phyloP scores from a whole-genome alignment of 2,329 filamentous ascomycete species.

The Lithohypha guttulata region DNA sequence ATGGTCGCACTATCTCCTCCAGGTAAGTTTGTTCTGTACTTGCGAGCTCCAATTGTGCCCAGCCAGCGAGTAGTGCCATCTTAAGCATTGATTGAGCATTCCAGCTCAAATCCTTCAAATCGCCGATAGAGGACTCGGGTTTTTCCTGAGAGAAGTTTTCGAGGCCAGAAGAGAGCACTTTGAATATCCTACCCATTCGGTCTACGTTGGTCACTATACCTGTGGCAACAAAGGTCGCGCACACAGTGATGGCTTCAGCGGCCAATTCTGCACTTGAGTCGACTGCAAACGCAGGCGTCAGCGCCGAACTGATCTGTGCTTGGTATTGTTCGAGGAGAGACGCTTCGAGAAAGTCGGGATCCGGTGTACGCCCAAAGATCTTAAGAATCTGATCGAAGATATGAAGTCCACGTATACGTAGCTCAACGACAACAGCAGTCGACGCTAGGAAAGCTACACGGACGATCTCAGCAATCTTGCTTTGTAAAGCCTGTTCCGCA shows the following conservation, averaged over 20 bases:
- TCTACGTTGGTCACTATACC: conserved; percentile 96
- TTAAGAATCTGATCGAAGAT: conserved; percentile 90
- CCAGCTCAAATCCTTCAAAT: conserved; percentile 81
- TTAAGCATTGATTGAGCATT: conserved; percentile 98
- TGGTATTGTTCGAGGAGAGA: conserved; percentile 97
- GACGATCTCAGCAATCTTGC: conserved; percentile 80
- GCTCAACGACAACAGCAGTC: conserved; percentile 79
- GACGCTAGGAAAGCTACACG: conserved; percentile 96
- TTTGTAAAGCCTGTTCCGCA: conserved; percentile 68
- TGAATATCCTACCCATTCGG: conserved; percentile 96
- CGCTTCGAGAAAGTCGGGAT: conserved; percentile 95
- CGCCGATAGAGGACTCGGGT: conserved; percentile 53
- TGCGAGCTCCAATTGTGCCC: conserved; percentile 93
- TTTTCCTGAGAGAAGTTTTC: conserved; percentile 57
- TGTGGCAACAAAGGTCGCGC: conserved; percentile 93
- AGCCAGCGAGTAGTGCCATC: conserved; percentile 91
- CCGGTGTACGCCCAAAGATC: conserved; percentile 84
- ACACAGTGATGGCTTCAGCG: conserved; percentile 92
- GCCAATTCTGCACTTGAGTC: conserved; percentile 95
- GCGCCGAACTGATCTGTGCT: conserved; percentile 89
- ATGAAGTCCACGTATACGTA: conserved; percentile 81
- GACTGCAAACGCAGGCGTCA: conserved; percentile 89
- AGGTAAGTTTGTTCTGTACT: conserved; percentile 87
- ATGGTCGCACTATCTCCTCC: conserved; percentile 75
- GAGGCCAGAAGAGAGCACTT: conserved; percentile 77